Evolutionary conservation across 1,284 basidiomycete species (phyloP).

Genomic region (Puccinia coronata): DNA sequence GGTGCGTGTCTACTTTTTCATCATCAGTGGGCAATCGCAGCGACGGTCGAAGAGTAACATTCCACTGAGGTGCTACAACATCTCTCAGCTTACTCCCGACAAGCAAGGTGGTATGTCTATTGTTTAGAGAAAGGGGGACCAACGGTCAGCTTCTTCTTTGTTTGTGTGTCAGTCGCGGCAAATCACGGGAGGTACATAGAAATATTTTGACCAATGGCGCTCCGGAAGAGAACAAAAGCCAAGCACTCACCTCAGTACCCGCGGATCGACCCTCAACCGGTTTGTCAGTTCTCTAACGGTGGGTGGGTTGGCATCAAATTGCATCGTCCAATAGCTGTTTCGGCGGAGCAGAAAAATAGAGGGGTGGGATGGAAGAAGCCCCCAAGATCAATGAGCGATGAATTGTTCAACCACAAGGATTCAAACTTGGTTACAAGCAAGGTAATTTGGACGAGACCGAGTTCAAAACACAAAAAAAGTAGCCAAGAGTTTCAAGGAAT

Average conservation of each 20-base stretch:
- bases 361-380: neutral
- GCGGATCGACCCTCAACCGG: slow-evolving; percentile 54
- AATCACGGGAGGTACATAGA: neutral
- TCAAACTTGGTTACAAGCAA: neutral
- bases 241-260: slow-evolving; percentile 53
- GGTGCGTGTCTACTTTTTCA: slow-evolving; percentile 35
- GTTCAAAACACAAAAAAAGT: neutral
- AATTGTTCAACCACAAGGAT: no score
- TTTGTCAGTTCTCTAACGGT: slow-evolving; percentile 52
- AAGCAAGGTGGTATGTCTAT: slow-evolving; percentile 37
- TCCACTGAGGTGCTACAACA: slow-evolving; percentile 36
- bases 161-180: neutral
- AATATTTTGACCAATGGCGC: neutral
- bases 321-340: slow-evolving; percentile 54
- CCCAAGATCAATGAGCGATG: no score
- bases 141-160: neutral
- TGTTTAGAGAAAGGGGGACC: neutral
- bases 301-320: slow-evolving; percentile 55
- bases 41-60: slow-evolving; percentile 29
- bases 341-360: neutral
- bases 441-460: neutral
- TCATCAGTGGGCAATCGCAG: slow-evolving; percentile 34
- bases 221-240: neutral
- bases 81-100: slow-evolving; percentile 39
- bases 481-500: slow-evolving; percentile 2